Evolutionary conservation across 331 rosid genomes (phyloP).

Genomic region (Malus hybrid): DNA sequence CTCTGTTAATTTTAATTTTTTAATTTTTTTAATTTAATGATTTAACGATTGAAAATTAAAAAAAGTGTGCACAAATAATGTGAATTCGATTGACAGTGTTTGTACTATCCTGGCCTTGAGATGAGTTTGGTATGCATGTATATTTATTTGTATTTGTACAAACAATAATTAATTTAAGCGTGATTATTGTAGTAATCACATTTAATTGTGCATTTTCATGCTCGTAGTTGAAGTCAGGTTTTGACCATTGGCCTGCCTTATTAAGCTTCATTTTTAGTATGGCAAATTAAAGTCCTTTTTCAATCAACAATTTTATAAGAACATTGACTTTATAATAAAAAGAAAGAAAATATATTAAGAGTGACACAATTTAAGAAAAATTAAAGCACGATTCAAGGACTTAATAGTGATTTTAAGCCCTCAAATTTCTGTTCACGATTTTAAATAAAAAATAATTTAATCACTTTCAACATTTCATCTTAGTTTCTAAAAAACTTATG

Average conservation of each 20-base stretch:
- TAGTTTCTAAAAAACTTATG: too few species aligned
- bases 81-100: too few species aligned
- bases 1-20: too few species aligned
- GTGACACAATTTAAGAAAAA: neutral
- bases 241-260: neutral
- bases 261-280: too few species aligned
- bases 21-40: too few species aligned
- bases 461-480: neutral
- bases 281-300: too few species aligned
- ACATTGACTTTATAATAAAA: neutral
- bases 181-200: neutral
- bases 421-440: too few species aligned
- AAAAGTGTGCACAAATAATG: too few species aligned
- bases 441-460: neutral
- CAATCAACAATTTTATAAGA: neutral
- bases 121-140: too few species aligned
- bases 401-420: neutral
- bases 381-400: neutral
- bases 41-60: too few species aligned
- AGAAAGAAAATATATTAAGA: neutral
- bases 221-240: neutral
- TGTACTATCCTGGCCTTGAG: too few species aligned
- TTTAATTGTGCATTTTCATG: neutral
- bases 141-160: too few species aligned
- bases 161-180: neutral